Evolutionary conservation across 352 stramenopile species (phyloP), one percentile per base, ranked within the genome.

Genomic region (Phytophthora cryptogea): DNA sequence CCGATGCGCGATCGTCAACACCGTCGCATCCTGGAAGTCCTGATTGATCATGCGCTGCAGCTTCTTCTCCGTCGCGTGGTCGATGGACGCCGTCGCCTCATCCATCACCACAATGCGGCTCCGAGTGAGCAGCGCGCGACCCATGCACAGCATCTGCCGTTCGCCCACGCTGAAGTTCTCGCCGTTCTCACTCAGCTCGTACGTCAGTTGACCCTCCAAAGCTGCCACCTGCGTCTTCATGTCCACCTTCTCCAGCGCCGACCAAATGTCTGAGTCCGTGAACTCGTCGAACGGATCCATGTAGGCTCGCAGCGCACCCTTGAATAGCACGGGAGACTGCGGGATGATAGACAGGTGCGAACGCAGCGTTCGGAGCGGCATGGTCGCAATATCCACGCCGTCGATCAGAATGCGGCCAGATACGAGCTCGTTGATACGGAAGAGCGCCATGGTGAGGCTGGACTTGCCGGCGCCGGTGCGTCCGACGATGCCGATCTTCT

Each of bases 1-100:
- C 17, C 93, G 71, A 72, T 98, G 94, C 5, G 95, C 94, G 60
- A 98, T 97, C 7, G 94, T 98, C 13, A 99, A 60, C 27, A 97
- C 78, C 16, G 94, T 98, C 13, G 82, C 80, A 26, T 90, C 74
- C 7, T 59, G 44, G 69, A 98, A 98, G 39, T 97, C 89, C 32
- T 46, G 5, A 26, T 60, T 52, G 20, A 60, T 60, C 20, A 36
- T 46, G 31, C 41, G 41, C 17, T 55, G 48, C 14, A 91, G 86
- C 26, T 73, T 69, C 13, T 63, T 33, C 70, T 97, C 88, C 20
- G 68, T 83, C 32, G 68, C 59, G 33, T 57, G 59, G 44, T 89
- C 80, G 37, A 88, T 80, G 10, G 74, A 81, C 10, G 82, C 80
- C 8, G 94, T 98, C 1, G 93, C 94, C 71, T 99, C 96, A 58